Evolutionary conservation across 2,329 filamentous ascomycete genomes (phyloP), one percentile per base, ranked within the genome.

Genomic region (Fusarium bactridioides): DNA sequence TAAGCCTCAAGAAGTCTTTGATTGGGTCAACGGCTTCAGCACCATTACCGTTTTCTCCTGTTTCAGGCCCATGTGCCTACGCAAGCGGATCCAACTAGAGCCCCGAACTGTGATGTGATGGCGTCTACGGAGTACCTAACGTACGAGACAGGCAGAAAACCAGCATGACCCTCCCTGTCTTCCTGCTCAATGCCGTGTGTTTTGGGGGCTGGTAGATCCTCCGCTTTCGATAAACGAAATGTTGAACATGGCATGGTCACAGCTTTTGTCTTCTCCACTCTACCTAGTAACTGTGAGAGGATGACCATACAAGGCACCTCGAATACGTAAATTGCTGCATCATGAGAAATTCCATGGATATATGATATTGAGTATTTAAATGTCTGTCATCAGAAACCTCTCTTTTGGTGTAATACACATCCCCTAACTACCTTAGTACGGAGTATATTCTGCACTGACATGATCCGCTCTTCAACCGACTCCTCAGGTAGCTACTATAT

Each of bases 61-160:
- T 77, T 77, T 77, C 75, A 77, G 75, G 72, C 56, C 74, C 51
- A 59, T 57, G 64, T 76, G 66, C 64, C 69, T 72, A 54, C 65
- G 48, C 57, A 61, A 65, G 74, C 70, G 74, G 74, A 40, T 37
- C 62, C 58, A 59, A 69, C 61, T 58, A 53, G 47, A 44, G 41
- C 50, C 31, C 40, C 40, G 50, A 35, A 51, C 25, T 56, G 58
- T 47, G 41, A 62, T 61, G 64, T 44, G 63, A 68, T 68, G 56
- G 48, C 57, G 57, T 61, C 37, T 19, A 55, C 33, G 35, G 31
- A 33, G 31, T 33, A 33, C 31, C 13, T 33, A 33, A n/a, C 25
- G 10, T 44, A 48, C 18, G 23, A 37, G 48, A 61, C 35, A 43
- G 40, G 44, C 48, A 56, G 50, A 54, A 45, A 45, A 27, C 19